These are phyloP conservation scores for Crithidia brevicula DNA, from an alignment of 208 protist species.

Conservation along the genomic window DNA sequence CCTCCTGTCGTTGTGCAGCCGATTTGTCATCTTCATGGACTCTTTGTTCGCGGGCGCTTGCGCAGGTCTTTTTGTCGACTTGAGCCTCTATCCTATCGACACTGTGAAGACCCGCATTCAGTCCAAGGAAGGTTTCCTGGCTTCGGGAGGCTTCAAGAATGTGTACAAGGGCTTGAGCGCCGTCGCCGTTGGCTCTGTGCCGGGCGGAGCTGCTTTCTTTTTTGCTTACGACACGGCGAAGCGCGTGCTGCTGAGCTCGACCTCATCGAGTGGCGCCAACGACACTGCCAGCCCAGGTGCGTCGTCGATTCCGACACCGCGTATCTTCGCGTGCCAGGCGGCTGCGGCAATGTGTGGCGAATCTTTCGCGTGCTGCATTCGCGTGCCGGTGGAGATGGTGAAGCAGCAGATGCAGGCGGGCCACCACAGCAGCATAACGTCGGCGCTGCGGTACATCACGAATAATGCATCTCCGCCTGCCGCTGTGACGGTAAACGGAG, in stretches of 20 bases:
- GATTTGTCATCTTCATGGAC: slow-evolving; percentile 47
- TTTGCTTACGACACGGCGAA: slow-evolving; percentile 75
- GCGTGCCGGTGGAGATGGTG: slow-evolving; percentile 91
- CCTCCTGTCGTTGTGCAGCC: neutral
- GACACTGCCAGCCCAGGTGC: neutral
- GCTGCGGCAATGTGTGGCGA: slow-evolving; percentile 83
- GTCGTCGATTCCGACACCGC: slow-evolving; percentile 4
- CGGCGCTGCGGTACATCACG: slow-evolving; percentile 54
- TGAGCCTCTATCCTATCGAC: slow-evolving; percentile 93
- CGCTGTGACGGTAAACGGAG: neutral
- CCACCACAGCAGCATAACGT: slow-evolving; percentile 42
- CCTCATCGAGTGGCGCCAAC: neutral
- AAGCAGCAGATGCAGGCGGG: slow-evolving; percentile 93
- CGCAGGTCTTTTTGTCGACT: slow-evolving; percentile 88
- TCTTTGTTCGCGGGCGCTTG: slow-evolving; percentile 81
- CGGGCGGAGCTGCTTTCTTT: slow-evolving; percentile 91
- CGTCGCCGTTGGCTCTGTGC: slow-evolving; percentile 86
- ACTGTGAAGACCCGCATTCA: slow-evolving; percentile 94
- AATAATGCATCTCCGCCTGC: slow-evolving; percentile 34
- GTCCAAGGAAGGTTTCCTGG: slow-evolving; percentile 75
- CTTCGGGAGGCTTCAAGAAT: slow-evolving; percentile 80
- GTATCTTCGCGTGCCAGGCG: slow-evolving; percentile 45
- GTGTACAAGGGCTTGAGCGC: slow-evolving; percentile 89
- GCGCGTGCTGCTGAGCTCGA: slow-evolving; percentile 10
- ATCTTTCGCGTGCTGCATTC: slow-evolving; percentile 78